Base-by-base conservation (phyloP, 805 yeast species). In the Candida xiaguanensis region DNA sequence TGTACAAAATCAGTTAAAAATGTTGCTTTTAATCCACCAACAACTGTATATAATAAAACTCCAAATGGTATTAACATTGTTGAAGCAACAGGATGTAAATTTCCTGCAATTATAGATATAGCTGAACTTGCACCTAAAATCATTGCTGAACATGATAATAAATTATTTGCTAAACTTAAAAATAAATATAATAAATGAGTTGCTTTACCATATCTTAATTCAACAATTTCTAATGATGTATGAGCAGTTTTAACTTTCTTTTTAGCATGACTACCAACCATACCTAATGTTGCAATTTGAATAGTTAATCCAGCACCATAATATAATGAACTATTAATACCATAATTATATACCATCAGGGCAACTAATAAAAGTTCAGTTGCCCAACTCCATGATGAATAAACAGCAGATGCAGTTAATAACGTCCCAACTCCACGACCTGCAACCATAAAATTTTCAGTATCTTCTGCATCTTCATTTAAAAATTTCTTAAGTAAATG, bases 1-100 rank as follows among this genome's bases (percentile, higher is more conserved):
- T 58, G 61, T 14, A 59, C 61, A 40, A 47, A 74, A 47, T 74
- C 79, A 4, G 78, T 68, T 26, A 74, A 53, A 45, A 74, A 73
- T 2, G 80, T 74, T 6, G 78, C 72, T 42, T 68, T 72, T 26
- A 75, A 53, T 8, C 79, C 80, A 33, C 79, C 79, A 26, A 69
- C 59, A 7, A 68, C 59, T 0, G 79, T 75, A 48, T 74, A 75
- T 20, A 70, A 51, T 41, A 68, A 54, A 14, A 75, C 78, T 2
- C 63, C 63, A 49, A 57, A 56, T 25, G 58, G 61, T 39, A 56
- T 55, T 25, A 56, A 46, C 59, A 55, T 48, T 8, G 58, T 51
- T 29, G 53, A 51, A 7, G 60, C 61, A 23, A 51, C 61, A 25
- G 52, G 52, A 32, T 57, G 51, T 23, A 56, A 43, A 34, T 57